A percentile compares a stretch with the other conserved stretches of the same genome.
phyloP scores from a whole-genome alignment of 139 green algal species.

The Spirogloea muscicola region DNA sequence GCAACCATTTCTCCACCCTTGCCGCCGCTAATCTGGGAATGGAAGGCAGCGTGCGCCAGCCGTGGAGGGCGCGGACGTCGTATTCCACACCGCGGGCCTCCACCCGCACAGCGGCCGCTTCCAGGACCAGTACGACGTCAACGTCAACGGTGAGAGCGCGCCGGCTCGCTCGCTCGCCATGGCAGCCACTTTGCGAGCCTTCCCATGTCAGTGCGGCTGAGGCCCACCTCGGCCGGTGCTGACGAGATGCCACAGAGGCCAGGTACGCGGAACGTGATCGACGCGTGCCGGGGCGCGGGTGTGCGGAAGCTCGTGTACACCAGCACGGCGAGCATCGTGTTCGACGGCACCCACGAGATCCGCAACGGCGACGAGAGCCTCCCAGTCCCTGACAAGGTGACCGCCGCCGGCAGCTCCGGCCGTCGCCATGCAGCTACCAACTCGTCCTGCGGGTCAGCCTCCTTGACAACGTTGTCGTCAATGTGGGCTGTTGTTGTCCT shows the following conservation, averaged over 20 bases:
- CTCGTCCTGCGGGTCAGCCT: no score
- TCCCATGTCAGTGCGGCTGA: no score
- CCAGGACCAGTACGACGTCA: conserved; percentile 1
- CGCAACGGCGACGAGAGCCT: conserved; percentile 36
- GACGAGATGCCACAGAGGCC: no score
- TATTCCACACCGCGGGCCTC: conserved; percentile 19
- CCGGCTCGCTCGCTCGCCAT: no score
- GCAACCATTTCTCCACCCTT: no score
- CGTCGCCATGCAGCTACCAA: no score
- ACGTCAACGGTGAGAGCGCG: conserved; percentile 21
- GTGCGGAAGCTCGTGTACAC: conserved; percentile 40
- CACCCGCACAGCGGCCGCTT: neutral
- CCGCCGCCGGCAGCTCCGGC: no score
- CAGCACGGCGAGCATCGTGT: conserved; percentile 35
- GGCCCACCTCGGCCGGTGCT: no score
- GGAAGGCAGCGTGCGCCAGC: neutral
- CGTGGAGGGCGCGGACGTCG: conserved; percentile 4
- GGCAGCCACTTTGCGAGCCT: no score
- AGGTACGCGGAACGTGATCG: conserved; percentile 46
- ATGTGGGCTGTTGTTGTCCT: no score
- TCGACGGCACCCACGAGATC: conserved; percentile 36
- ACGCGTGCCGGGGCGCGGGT: conserved; percentile 13
- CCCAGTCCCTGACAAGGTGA: conserved; percentile 41
- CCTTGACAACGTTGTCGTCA: no score
- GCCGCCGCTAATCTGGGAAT: no score